Evolutionary conservation across 2,329 filamentous ascomycete genomes (phyloP), one percentile per base, ranked within the genome.

Genomic region (Xylaria hypoxylon): DNA sequence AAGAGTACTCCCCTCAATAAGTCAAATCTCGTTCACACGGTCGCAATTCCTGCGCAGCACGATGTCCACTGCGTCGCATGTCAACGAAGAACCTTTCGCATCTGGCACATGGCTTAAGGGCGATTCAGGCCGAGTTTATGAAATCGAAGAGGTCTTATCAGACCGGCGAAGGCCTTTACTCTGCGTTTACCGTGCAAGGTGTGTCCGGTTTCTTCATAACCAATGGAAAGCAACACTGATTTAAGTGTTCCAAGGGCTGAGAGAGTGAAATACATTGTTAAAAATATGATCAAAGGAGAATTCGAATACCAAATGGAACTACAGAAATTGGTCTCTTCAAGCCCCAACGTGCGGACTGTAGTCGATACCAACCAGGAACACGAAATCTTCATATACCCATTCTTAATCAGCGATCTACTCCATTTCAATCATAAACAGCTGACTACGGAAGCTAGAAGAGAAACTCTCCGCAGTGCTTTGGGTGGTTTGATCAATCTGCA

Each of bases 251-350:
- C 22, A 68, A 71, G 67, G 40, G 62, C 45, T 5, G 58, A 66
- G 24, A 50, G 42, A n/a, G 52, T 57, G 47, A 57, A 56, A 5
- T 73, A 67, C 42, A 60, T 75, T 31, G 4, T 74, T 6, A 73
- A 79, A 71, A n/a, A 74, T 71, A 22, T 77, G 65, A 74, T 76
- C 33, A 67, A 62, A 35, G 76, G 76, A 5, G 74, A 77, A 19
- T 74, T 77, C 35, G 73, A 76, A 8, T 78, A 78, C 47, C 75
- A 77, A 26, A 45, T 71, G 15, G 55, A 70, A 31, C 63, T 78
- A 40, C 76, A 78, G 57, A 72, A 70, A 22, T 42, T 50, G 4
- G 33, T 77, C 7, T 68, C 71, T 26, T 48, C 66, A 10, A 74
- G 68, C 48, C 71, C 72, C 6, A 77, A 77, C 50, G 44, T 77